Conservation (phyloP, 768 basidiomycete genomes). For the Lactifluus pinguis region DNA sequence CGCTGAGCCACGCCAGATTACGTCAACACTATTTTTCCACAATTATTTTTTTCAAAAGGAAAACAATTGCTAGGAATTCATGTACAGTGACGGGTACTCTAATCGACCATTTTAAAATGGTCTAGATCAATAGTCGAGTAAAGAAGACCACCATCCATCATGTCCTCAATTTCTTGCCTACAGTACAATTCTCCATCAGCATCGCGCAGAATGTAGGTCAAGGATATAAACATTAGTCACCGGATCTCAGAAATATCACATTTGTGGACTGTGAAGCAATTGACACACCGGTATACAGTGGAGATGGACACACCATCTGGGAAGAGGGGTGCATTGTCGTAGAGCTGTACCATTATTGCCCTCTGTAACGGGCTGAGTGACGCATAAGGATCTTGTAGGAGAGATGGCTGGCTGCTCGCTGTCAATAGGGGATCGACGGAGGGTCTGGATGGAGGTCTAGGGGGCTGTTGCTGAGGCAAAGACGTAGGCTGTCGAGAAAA, state of each 20-base stretch:
- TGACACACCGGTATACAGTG: not conserved
- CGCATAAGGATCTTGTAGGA: constrained; percentile 18
- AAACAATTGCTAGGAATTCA: too few species aligned
- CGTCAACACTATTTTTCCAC: not conserved
- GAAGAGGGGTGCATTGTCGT: constrained; percentile 8
- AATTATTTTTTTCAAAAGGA: not conserved
- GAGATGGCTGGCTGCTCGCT: not conserved
- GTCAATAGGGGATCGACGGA: not conserved
- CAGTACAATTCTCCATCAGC: not conserved
- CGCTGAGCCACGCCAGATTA: not conserved
- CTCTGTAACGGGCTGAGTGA: constrained; percentile 14
- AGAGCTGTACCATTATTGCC: constrained; percentile 14
- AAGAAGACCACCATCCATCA: constrained; percentile 19
- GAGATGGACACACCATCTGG: constrained; percentile 12
- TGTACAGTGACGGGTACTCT: too few species aligned
- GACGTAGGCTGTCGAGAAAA: not conserved
- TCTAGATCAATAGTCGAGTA: constrained; percentile 6
- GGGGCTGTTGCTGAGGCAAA: not conserved
- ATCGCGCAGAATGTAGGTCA: not conserved
- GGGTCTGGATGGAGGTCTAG: not conserved
- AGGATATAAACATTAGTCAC: not conserved
- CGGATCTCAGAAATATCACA: constrained; percentile 3
- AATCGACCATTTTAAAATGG: constrained; percentile 14
- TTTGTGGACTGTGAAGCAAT: not conserved
- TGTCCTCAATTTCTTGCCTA: constrained; percentile 21